Base-by-base conservation (phyloP, 805 yeast species). In the Kodamaea restingae region DNA sequence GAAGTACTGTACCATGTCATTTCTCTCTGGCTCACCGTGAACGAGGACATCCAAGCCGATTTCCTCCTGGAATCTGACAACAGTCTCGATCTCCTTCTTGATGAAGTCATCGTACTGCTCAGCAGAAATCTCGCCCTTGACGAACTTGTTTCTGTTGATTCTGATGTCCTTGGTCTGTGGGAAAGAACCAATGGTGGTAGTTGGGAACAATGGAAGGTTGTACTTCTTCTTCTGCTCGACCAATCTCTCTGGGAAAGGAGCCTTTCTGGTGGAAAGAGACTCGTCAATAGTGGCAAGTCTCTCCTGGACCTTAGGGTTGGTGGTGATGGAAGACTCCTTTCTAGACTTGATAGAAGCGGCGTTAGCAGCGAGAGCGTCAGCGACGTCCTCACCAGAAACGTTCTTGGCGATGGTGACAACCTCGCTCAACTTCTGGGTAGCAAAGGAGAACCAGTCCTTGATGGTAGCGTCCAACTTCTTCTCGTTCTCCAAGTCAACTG, bases 21-120 rank as follows among this genome's bases (percentile, higher is more conserved):
- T 93, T 82, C 99, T 86, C 82, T 93, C 98, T 72, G 99, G 98
- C 79, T 93, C 99, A 78, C 99, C 99, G 75, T 93, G 98, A 54
- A 93, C 99, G 58, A 91, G 78, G 58, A 93, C 98, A 67, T 93
- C 99, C 60, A 93, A 81, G 57, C 95, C 99, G 63, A 91, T 81
- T 70, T 93, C 96, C 77, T 93, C 98, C 80, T 93, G 99, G 95
- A 93, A 93, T 78, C 88, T 84, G 73, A 93, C 86, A 62, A 91
- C 98, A 48, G 76, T 82, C 69, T 85, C 91, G 57, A 93, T 93
- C 80, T 93, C 98, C 75, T 88, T 76, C 77, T 93, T 87, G 70
- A 93, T 93, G 81, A 93, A 93, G 65, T 80, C 71, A 73, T 93
- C 96, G 77, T 93, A 93, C 71, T 88, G 90, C 73, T 85, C 95